Conservation (phyloP, 768 basidiomycete genomes). For the Agaricus bisporus region DNA sequence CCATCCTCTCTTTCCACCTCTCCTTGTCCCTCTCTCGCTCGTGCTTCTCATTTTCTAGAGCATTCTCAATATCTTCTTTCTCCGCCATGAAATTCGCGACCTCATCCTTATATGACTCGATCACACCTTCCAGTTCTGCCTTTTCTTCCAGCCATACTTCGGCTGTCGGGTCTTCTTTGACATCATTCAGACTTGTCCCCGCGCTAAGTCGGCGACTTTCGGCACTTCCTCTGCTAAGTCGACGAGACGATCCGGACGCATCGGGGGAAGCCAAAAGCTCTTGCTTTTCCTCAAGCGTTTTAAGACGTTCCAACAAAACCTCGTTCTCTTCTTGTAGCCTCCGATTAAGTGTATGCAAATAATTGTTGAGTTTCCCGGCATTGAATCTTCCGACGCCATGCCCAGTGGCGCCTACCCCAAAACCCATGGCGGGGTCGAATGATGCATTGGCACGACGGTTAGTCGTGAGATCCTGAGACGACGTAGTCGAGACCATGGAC, state of each 20-base stretch:
- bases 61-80: constrained; percentile 38
- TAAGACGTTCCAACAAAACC: constrained; percentile 47
- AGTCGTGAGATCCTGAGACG: constrained; percentile 83
- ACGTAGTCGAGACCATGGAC: constrained; percentile 77
- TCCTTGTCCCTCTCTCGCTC: constrained; percentile 64
- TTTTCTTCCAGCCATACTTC: constrained; percentile 74
- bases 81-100: constrained; percentile 39
- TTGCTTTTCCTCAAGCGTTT: constrained; percentile 47
- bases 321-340: constrained; percentile 85
- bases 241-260: constrained; percentile 23
- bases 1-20: constrained; percentile 65
- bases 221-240: constrained; percentile 31
- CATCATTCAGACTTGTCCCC: constrained; percentile 48
- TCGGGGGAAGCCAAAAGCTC: constrained; percentile 20
- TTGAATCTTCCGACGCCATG: constrained; percentile 77
- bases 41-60: constrained; percentile 46
- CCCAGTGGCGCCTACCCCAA: constrained; percentile 54
- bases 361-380: constrained; percentile 77
- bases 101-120: constrained; percentile 43
- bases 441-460: constrained; percentile 81
- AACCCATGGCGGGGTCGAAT: constrained; percentile 79
- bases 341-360: constrained; percentile 80
- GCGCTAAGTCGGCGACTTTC: constrained; percentile 48
- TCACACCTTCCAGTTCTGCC: constrained; percentile 47
- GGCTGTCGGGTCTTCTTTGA: constrained; percentile 53